A percentile compares a stretch with the other conserved stretches of the same genome.
Evolutionary conservation across 2,329 filamentous ascomycete species (phyloP).

Genomic region (Chaetomium strumarium): DNA sequence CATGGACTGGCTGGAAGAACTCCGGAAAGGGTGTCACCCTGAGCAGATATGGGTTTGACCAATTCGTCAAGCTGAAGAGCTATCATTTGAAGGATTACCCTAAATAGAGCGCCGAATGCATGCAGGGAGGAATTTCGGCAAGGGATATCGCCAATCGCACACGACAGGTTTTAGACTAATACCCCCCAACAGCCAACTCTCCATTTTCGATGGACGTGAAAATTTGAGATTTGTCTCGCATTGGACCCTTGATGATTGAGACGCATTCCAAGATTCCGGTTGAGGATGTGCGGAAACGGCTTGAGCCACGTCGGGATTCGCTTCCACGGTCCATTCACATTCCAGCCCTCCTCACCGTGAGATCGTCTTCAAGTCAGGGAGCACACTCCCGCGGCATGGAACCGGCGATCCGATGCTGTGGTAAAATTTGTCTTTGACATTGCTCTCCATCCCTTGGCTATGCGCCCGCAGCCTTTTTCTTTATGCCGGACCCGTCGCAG

Average conservation of each 20-base stretch:
- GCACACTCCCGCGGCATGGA: conserved; percentile 15
- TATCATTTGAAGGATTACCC: conserved; percentile 83
- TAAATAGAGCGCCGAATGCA: conserved; percentile 37
- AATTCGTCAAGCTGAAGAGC: conserved; percentile 95
- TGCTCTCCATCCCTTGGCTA: conserved; percentile 9
- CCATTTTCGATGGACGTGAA: conserved; percentile 2
- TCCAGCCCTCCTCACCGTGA: conserved; percentile 8
- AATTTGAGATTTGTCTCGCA: conserved; percentile 12
- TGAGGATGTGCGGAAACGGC: conserved; percentile 17
- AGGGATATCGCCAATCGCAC: conserved; percentile 16
- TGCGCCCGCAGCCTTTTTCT: conserved; percentile 14
- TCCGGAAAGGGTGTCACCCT: conserved; percentile 88
- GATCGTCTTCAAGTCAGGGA: conserved; percentile 1
- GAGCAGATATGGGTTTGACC: conserved; percentile 86
- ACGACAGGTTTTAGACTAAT: conserved; percentile 14
- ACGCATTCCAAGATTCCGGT: conserved; percentile 20
- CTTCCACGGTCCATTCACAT: conserved; percentile 14
- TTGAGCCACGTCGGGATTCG: conserved; percentile 6
- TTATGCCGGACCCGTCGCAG: conserved; percentile 15
- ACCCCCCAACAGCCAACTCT: conserved; percentile 1
- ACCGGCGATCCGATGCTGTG: conserved; percentile 12
- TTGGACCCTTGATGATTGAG: conserved; percentile 11
- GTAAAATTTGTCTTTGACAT: conserved; percentile 19
- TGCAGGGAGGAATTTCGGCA: conserved; percentile 17
- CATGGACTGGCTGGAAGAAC: conserved; percentile 98